Conservation (phyloP, 805 yeast species). For the Metschnikowia colocasiae region DNA sequence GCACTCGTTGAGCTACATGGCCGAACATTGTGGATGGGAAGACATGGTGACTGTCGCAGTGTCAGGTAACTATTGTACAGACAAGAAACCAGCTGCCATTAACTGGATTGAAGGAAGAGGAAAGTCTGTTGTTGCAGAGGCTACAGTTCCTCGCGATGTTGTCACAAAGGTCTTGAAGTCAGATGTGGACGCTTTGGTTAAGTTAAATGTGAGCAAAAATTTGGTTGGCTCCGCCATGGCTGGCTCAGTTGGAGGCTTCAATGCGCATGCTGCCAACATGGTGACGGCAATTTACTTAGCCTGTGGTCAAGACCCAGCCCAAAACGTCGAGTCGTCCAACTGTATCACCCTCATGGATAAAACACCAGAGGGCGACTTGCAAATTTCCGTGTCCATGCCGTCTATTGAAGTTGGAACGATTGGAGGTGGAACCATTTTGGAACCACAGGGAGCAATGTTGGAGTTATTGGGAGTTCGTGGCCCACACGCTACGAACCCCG, state of each 20-base stretch:
- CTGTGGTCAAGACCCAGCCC: constrained; percentile 99
- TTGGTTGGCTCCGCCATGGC: constrained; percentile 98
- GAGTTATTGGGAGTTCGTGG: constrained; percentile 94
- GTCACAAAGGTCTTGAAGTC: constrained; percentile 84
- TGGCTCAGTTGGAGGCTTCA: constrained; percentile 96
- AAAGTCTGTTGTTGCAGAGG: constrained; percentile 95
- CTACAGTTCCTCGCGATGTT: constrained; percentile 76
- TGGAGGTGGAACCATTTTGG: constrained; percentile 98
- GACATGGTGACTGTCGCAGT: constrained; percentile 93
- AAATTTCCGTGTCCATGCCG: constrained; percentile 98
- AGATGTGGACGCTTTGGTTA: constrained; percentile 87
- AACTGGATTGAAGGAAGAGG: constrained; percentile 99
- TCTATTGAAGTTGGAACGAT: constrained; percentile 98
- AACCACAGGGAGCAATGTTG: constrained; percentile 95
- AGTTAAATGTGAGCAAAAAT: constrained; percentile 83
- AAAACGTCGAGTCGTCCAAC: constrained; percentile 94
- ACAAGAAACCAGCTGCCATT: constrained; percentile 95
- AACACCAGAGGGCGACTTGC: constrained; percentile 59
- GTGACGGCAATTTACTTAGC: constrained; percentile 94
- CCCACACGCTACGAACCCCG: constrained; percentile 91
- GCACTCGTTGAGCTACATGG: constrained; percentile 76
- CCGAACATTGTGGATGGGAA: constrained; percentile 82
- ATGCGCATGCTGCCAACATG: constrained; percentile 96
- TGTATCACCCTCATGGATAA: constrained; percentile 95
- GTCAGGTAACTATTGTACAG: constrained; percentile 97